Conservation (phyloP, 2,329 filamentous ascomycete species). For the Botrytis sinoallii region DNA sequence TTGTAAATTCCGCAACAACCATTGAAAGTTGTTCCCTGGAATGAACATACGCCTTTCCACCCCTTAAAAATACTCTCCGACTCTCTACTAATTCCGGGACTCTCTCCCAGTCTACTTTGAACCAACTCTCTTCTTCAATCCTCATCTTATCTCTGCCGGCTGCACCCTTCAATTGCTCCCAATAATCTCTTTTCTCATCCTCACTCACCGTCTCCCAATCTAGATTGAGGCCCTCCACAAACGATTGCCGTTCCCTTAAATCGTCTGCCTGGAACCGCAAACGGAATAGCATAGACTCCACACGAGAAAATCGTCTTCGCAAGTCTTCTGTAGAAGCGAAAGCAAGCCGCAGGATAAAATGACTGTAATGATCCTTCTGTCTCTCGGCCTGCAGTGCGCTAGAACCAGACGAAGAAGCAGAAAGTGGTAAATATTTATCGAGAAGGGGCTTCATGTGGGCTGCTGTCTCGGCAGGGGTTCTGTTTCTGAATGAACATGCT, state of each 20-base stretch:
- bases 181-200: conserved; percentile 61
- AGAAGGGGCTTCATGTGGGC: conserved; percentile 82
- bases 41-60: conserved; percentile 88
- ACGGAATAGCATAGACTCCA: conserved; percentile 87
- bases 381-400: conserved; percentile 66
- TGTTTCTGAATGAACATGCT: conserved; percentile 93
- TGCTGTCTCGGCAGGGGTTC: conserved; percentile 74
- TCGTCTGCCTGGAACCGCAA: conserved; percentile 79
- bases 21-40: conserved; percentile 82
- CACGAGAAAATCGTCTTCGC: conserved; percentile 76
- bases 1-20: conserved; percentile 82
- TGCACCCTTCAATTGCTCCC: conserved; percentile 37
- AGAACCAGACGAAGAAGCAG: conserved; percentile 65
- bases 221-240: conserved; percentile 73
- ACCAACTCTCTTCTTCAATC: conserved; percentile 81
- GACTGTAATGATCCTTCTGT: conserved; percentile 94
- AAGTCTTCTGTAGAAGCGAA: conserved; percentile 91
- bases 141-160: conserved; percentile 40
- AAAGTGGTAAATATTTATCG: conserved; percentile 80
- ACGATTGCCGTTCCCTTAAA: conserved; percentile 65
- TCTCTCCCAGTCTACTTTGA: conserved; percentile 93
- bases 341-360: conserved; percentile 92
- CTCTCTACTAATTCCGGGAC: conserved; percentile 87
- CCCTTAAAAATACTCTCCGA: conserved; percentile 71
- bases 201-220: conserved; percentile 82